Base-by-base conservation (phyloP, 768 basidiomycete species). In the Calocybe cyanea region DNA sequence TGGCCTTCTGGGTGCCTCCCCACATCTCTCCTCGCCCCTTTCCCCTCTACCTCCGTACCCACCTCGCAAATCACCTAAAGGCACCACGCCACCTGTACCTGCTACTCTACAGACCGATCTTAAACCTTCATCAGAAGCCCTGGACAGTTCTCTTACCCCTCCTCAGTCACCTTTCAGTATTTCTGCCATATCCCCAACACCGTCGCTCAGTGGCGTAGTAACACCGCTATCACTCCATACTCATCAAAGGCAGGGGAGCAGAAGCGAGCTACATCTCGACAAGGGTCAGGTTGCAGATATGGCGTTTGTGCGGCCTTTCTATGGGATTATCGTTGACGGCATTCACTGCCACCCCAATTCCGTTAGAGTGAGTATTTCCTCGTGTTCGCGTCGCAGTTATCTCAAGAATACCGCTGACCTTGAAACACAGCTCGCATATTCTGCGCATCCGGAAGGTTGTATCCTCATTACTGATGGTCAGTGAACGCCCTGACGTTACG, bases 341-440 rank as follows among this genome's bases (percentile, higher is more conserved):
- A 80, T 92, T 43, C 92, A 95, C 59, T 87, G 82, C 10, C 92
- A 94, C 63, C 92, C 92, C 13, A 89, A 92, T 61, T 89, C 89
- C 35, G 87, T 94, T 46, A 73, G 87, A 56, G 87, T 92, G 63
- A 45, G n/a, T n/a, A n/a, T n/a, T n/a, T n/a, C n/a, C n/a, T n/a
- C n/a, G n/a, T n/a, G n/a, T n/a, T n/a, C n/a, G n/a, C n/a, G n/a
- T n/a, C n/a, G n/a, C n/a, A n/a, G n/a, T n/a, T n/a, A n/a, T n/a
- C n/a, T n/a, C n/a, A n/a, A n/a, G 83, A 31, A 32, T 49, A 35
- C 15, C 33, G 40, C 54, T 38, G 31, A 41, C 6, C 31, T 18
- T 42, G 23, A 23, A 18, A 15, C 13, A 17, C 57, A 91, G 87
- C 65, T 92, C 49, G 92, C 92, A 1, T 92, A 93, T 63, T 79